Evolutionary conservation across 345 rosid genomes (phyloP).

Genomic region (Linum tenue): DNA sequence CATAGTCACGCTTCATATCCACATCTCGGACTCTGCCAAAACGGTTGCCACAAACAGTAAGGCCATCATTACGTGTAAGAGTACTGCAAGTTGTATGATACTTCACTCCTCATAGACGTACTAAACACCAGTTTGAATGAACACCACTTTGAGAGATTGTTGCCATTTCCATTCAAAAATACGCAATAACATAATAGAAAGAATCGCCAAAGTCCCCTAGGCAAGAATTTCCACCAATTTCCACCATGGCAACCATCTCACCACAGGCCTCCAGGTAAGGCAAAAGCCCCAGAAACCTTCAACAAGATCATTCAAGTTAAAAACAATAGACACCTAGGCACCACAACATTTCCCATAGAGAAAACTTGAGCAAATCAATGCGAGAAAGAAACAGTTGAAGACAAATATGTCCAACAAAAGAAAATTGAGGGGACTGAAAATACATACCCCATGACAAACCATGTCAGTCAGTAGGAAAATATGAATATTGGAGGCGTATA

Average conservation of each 20-base stretch:
- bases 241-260: conserved; percentile 65
- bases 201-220: conserved; percentile 58
- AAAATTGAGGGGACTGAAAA: too few relatives aligned
- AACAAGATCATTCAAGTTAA: too few relatives aligned
- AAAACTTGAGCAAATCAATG: not conserved
- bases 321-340: too few relatives aligned
- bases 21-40: conserved; percentile 98
- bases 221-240: conserved; percentile 57
- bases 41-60: conserved; percentile 93
- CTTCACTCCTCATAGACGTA: conserved; percentile 85
- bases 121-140: conserved; percentile 83
- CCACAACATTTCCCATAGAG: too few relatives aligned
- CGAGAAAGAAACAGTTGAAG: conserved; percentile 46
- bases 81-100: conserved; percentile 58
- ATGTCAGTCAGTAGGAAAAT: too few relatives aligned
- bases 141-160: conserved; percentile 86
- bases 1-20: conserved; percentile 99
- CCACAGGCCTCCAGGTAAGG: too few relatives aligned
- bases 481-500: too few relatives aligned
- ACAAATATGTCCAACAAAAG: too few relatives aligned
- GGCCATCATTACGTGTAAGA: conserved; percentile 97
- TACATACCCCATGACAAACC: too few relatives aligned
- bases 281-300: too few relatives aligned
- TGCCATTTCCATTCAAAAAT: conserved; percentile 62
- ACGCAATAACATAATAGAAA: conserved; percentile 66